A percentile compares a stretch with the other conserved stretches of the same genome.
Conservation (phyloP, 2,329 filamentous ascomycete species). For the Triangularia setosa region DNA sequence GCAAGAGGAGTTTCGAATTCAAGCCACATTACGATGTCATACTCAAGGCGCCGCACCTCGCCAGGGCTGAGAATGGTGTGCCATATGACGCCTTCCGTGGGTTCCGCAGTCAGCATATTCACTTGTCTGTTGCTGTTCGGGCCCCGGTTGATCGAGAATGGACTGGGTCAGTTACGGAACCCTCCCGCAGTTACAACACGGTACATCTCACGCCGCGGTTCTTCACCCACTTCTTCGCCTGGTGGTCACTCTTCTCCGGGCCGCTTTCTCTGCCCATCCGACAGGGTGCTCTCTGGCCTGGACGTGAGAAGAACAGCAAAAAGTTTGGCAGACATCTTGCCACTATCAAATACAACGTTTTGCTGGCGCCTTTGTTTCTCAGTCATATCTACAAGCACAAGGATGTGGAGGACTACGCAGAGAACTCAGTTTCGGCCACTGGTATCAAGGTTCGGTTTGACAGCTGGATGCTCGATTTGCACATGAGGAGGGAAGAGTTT, state of each 20-base stretch:
- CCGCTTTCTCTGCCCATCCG: constrained; percentile 92
- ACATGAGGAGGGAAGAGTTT: constrained; percentile 90
- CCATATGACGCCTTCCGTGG: constrained; percentile 90
- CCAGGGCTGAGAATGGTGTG: constrained; percentile 51
- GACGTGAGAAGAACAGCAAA: constrained; percentile 93
- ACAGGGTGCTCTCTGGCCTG: constrained; percentile 87
- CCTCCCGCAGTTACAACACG: constrained; percentile 90
- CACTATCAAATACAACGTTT: constrained; percentile 96
- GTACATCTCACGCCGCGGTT: constrained; percentile 92
- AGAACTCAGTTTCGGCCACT: constrained; percentile 78
- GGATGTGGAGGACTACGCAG: constrained; percentile 79
- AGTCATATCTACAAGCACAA: constrained; percentile 99
- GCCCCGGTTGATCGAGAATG: constrained; percentile 86
- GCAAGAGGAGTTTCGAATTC: constrained; percentile 78
- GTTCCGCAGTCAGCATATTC: constrained; percentile 96
- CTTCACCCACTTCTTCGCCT: constrained; percentile 96
- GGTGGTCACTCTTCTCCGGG: constrained; percentile 96
- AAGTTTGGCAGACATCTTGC: constrained; percentile 95
- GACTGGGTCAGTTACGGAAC: constrained; percentile 68
- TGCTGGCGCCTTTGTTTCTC: constrained; percentile 88
- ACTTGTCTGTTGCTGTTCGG: constrained; percentile 86
- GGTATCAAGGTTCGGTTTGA: constrained; percentile 95
- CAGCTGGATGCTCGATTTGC: constrained; percentile 94
- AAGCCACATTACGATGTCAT: constrained; percentile 89
- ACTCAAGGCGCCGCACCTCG: constrained; percentile 73